These are phyloP conservation scores for Fusarium sp. DNA, from an alignment of 2,329 filamentous ascomycete genomes.

Conservation along the genomic window DNA sequence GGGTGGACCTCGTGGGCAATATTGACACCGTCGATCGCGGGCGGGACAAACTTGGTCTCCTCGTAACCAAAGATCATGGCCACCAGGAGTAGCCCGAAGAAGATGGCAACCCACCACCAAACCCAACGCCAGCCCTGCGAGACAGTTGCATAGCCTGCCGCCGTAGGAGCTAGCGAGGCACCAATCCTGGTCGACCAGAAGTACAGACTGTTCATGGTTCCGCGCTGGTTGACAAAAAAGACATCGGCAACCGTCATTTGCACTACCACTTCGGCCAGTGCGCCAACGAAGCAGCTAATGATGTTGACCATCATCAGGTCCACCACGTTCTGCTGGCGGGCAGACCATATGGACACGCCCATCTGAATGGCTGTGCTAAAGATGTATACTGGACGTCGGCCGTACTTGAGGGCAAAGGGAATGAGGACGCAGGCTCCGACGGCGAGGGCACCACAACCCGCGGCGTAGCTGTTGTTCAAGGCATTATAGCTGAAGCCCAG, in stretches of 20 bases:
- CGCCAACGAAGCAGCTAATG: constrained; percentile 50
- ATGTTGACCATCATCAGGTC: constrained; percentile 59
- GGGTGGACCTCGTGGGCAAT: background rate
- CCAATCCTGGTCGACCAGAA: constrained; percentile 45
- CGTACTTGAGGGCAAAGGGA: constrained; percentile 40
- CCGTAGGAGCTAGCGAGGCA: constrained; percentile 46
- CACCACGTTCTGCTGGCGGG: constrained; percentile 53
- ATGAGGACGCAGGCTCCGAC: constrained; percentile 39
- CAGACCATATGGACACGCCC: constrained; percentile 54
- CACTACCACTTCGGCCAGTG: constrained; percentile 54
- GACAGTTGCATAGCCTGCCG: constrained; percentile 43
- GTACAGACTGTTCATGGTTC: constrained; percentile 54
- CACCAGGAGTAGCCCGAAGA: constrained; percentile 26
- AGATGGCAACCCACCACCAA: constrained; percentile 49
- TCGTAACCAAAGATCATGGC: constrained; percentile 51
- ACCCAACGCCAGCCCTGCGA: constrained; percentile 52
- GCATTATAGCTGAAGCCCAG: constrained; percentile 3
- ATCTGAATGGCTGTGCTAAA: constrained; percentile 54
- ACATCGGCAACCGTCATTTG: constrained; percentile 53
- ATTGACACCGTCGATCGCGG: background rate
- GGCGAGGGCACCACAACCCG: constrained; percentile 30
- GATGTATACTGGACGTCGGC: constrained; percentile 40
- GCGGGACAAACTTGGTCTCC: constrained; percentile 9
- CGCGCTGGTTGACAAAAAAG: constrained; percentile 50
- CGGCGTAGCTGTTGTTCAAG: constrained; percentile 7